phyloP scores from a whole-genome alignment of 768 basidiomycete species.

The Collybia sp. region DNA sequence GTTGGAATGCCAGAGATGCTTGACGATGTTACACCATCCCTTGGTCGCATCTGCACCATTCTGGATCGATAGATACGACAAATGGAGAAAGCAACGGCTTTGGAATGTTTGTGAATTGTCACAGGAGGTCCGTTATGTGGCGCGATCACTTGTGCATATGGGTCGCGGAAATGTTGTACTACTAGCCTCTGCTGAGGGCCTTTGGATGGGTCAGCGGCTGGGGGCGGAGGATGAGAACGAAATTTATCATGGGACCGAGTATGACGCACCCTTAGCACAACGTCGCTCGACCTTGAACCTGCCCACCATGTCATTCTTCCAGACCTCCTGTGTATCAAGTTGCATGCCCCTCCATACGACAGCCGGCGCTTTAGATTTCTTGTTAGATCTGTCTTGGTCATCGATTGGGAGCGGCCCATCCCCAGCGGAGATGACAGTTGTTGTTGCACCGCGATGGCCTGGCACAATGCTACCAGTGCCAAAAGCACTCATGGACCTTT shows the following conservation, averaged over 20 bases:
- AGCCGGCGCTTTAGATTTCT: conserved; percentile 15
- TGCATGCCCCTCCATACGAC: conserved; percentile 42
- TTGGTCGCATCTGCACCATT: conserved; percentile 10
- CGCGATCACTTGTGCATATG: conserved; percentile 31
- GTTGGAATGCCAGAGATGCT: not conserved
- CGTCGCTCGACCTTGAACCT: conserved; percentile 56
- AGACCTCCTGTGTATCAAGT: conserved; percentile 55
- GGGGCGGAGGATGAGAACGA: not conserved
- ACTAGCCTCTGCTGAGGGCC: conserved; percentile 66
- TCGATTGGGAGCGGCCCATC: conserved; percentile 9
- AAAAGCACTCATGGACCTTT: conserved; percentile 6
- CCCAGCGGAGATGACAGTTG: not conserved
- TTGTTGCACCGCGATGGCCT: too few relatives aligned
- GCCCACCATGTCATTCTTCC: conserved; percentile 62
- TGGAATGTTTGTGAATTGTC: conserved; percentile 80
- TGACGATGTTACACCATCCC: conserved; percentile 11
- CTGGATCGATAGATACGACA: conserved; percentile 53
- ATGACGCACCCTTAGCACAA: conserved; percentile 31
- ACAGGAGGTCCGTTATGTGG: conserved; percentile 51
- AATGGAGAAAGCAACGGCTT: conserved; percentile 74
- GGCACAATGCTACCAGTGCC: too few relatives aligned
- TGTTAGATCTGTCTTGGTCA: conserved; percentile 16
- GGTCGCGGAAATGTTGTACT: conserved; percentile 50
- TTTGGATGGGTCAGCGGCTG: conserved; percentile 48
- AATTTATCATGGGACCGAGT: conserved; percentile 1